phyloP scores from a whole-genome alignment of 495 filamentous ascomycete species.

The Pseudevernia furfuracea region DNA sequence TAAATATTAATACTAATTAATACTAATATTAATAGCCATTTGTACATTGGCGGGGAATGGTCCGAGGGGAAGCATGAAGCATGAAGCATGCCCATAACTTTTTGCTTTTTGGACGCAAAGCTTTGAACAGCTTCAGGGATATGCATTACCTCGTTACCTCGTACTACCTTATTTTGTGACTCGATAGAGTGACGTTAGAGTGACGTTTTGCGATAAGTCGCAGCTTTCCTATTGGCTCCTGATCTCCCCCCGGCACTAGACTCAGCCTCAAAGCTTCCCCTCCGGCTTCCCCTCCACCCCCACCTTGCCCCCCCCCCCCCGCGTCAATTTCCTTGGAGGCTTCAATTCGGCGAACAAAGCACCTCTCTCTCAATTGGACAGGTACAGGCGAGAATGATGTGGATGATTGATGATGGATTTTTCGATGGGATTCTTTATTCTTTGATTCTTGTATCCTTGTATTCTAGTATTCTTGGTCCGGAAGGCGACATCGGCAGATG shows the following conservation, averaged over 20 bases:
- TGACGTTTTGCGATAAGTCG: constrained; percentile 11
- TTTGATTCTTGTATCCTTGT: not conserved
- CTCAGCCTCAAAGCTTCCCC: not conserved
- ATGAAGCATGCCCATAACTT: not conserved
- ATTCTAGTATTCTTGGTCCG: not conserved
- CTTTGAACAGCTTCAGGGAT: no score
- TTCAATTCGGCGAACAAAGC: not conserved
- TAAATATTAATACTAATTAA: no score
- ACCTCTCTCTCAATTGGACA: not conserved
- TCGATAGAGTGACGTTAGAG: constrained; percentile 11
- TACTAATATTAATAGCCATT: no score
- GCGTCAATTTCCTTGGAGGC: not conserved
- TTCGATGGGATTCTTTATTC: not conserved
- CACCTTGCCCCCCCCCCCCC: not conserved
- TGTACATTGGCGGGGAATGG: not conserved
- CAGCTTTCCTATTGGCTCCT: constrained; percentile 4
- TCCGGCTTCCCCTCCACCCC: not conserved
- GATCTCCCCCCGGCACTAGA: not conserved
- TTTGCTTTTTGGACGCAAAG: not conserved
- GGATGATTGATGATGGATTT: no score
- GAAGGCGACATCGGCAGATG: not conserved
- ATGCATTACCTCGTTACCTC: no score
- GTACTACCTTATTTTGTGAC: not conserved
- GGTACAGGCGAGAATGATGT: not conserved
- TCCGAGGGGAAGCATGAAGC: constrained; percentile 4